Base-by-base conservation (phyloP, 2,329 filamentous ascomycete genomes). In the Colletotrichum spaethianum region DNA sequence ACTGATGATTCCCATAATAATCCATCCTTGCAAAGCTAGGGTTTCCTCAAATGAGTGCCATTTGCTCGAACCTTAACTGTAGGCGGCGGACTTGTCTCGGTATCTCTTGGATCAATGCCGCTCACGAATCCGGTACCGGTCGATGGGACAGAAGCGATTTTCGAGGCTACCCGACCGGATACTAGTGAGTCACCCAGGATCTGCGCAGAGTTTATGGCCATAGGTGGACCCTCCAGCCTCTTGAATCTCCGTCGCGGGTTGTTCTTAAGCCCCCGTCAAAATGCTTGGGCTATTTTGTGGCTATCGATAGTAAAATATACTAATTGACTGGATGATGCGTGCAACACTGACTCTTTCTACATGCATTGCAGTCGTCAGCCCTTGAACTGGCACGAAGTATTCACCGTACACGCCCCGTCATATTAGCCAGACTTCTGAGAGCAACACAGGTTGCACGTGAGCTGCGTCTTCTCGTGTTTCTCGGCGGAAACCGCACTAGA, bases 351-450 rank as follows among this genome's bases (percentile, higher is more conserved):
- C 26, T 66, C 61, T 2, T 70, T 61, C 20, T 70, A 70, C 14
- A 42, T 38, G 18, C 67, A 70, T 14, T 59, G 67, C 26, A 66
- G 61, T 28, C 46, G 52, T 11, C 40, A 26, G 12, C 53, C 60
- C 11, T 26, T 70, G 26, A 23, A 28, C 26, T 20, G 18, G 38
- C 67, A 66, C 26, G 67, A n/a, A 28, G 55, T 6, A 36, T 63
- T 67, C 18, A 55, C 63, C 28, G 67, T 63, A 2, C 67, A 53
- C n/a, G 16, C 26, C 4, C 67, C 67, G 33, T 70, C 67, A 18
- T 63, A n/a, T n/a, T n/a, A 70, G 63, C 63, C 67, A 33, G 67
- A 66, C 63, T 70, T 70, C 7, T 63, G 63, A 18, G 63, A 11
- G 2, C 67, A 62, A 16, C 67, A 70, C 26, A 62, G 50, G 18